Evolutionary conservation across 192 early-diverging fungal genomes (phyloP).

Genomic region (Backusella tuberculispora): DNA sequence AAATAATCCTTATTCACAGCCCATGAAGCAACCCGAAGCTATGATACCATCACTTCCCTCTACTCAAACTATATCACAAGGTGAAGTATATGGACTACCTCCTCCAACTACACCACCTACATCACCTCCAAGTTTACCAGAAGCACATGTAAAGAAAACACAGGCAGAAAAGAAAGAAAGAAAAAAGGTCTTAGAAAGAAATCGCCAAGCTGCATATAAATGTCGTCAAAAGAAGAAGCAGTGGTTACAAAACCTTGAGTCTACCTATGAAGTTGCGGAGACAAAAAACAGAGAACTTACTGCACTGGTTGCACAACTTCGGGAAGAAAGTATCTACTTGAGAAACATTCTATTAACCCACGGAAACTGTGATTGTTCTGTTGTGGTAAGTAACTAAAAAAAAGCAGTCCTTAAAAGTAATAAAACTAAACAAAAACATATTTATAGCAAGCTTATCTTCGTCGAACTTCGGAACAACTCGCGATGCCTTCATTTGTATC

Average conservation of each 20-base stretch:
- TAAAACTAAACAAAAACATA: background rate
- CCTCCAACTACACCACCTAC: background rate
- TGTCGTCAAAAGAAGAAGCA: slow-evolving; percentile 42
- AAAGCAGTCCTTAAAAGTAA: background rate
- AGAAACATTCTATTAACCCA: slow-evolving; percentile 36
- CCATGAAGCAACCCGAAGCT: background rate
- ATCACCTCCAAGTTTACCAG: background rate
- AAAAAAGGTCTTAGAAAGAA: slow-evolving; percentile 30
- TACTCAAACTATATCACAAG: background rate
- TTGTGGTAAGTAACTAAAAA: slow-evolving; percentile 24
- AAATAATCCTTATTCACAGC: background rate
- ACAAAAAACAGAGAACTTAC: slow-evolving; percentile 32
- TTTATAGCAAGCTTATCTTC: slow-evolving; percentile 19
- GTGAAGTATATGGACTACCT: background rate
- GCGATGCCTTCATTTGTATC: background rate
- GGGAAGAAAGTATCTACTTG: slow-evolving; percentile 33
- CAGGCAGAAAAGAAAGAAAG: slow-evolving; percentile 19
- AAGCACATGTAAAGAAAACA: background rate
- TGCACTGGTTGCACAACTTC: slow-evolving; percentile 26
- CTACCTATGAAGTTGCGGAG: slow-evolving; percentile 26
- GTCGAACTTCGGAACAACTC: slow-evolving; percentile 17
- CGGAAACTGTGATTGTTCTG: slow-evolving; percentile 34
- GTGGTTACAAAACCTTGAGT: slow-evolving; percentile 37
- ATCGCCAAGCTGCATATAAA: slow-evolving; percentile 35
- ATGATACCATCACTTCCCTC: background rate